Conservation (phyloP, 768 basidiomycete genomes). For the Russula dissimulans region DNA sequence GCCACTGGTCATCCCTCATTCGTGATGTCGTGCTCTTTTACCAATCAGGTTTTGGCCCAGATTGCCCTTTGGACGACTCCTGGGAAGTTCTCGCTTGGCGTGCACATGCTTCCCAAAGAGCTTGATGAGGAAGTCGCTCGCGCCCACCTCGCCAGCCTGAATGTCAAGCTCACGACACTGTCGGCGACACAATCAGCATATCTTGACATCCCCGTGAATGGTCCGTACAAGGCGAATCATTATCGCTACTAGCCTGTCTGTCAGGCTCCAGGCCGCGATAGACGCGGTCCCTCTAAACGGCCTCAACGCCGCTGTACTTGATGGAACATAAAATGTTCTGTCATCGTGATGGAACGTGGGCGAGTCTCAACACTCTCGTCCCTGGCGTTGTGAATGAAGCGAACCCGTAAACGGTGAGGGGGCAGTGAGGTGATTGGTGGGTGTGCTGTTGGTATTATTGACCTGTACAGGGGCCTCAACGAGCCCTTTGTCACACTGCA, state of each 20-base stretch:
- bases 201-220: conserved; percentile 80
- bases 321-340: conserved; percentile 63
- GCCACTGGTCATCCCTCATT: conserved; percentile 98
- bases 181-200: conserved; percentile 71
- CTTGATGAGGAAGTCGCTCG: conserved; percentile 99
- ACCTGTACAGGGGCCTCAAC: conserved; percentile 43
- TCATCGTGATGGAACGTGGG: conserved; percentile 39
- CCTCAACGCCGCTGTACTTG: conserved; percentile 58
- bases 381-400: conserved; percentile 9
- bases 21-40: conserved; percentile 99
- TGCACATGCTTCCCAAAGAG: conserved; percentile 97
- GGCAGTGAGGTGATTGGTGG: conserved; percentile 10
- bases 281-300: conserved; percentile 32
- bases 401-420: conserved; percentile 1
- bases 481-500: conserved; percentile 30
- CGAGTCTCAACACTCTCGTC: conserved; percentile 39
- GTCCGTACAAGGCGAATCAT: conserved; percentile 69
- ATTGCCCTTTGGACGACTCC: conserved; percentile 95
- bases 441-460: conserved; percentile 12
- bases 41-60: conserved; percentile 97
- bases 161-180: conserved; percentile 86
- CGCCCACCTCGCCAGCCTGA: conserved; percentile 84
- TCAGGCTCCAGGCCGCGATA: conserved; percentile 7
- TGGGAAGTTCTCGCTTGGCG: conserved; percentile 89
- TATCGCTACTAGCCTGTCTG: conserved; percentile 47